These are phyloP conservation scores for Ceratobasidium sp. DNA, from an alignment of 1,284 basidiomycete species.

Conservation along the genomic window DNA sequence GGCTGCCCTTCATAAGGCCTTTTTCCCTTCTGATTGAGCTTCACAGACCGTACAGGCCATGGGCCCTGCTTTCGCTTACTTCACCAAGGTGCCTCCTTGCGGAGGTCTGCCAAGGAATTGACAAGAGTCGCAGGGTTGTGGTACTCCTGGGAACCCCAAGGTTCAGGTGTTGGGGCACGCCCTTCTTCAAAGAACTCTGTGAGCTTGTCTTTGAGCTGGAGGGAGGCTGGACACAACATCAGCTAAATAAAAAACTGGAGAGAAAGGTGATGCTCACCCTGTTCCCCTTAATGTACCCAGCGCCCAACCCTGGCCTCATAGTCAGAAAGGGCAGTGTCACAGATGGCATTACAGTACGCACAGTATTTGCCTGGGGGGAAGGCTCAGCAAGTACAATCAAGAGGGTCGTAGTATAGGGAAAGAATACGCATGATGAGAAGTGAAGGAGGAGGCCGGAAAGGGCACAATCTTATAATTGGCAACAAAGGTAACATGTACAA, in stretches of 20 bases:
- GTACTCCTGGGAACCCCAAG: no score
- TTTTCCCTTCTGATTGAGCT: no score
- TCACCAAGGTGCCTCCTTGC: no score
- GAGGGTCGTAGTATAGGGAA: not conserved
- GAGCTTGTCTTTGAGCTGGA: no score
- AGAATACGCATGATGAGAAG: not conserved
- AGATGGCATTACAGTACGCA: not conserved
- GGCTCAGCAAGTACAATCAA: not conserved
- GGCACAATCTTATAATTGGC: no score
- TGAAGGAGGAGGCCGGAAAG: not conserved
- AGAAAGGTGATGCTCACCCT: not conserved
- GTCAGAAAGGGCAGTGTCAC: not conserved
- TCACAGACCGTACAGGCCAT: no score
- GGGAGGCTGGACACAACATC: no score
- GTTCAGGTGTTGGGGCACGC: not conserved
- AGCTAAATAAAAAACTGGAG: no score
- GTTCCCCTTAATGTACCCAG: not conserved
- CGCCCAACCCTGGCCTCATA: not conserved
- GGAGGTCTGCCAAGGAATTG: no score
- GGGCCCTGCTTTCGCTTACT: no score
- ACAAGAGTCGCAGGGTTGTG: not conserved
- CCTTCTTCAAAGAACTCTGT: not conserved
- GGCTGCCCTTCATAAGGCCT: no score
- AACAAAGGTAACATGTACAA: not conserved
- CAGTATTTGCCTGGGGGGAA: not conserved